Base-by-base conservation (phyloP, 139 green algal species). In the Eudorina sp. region DNA sequence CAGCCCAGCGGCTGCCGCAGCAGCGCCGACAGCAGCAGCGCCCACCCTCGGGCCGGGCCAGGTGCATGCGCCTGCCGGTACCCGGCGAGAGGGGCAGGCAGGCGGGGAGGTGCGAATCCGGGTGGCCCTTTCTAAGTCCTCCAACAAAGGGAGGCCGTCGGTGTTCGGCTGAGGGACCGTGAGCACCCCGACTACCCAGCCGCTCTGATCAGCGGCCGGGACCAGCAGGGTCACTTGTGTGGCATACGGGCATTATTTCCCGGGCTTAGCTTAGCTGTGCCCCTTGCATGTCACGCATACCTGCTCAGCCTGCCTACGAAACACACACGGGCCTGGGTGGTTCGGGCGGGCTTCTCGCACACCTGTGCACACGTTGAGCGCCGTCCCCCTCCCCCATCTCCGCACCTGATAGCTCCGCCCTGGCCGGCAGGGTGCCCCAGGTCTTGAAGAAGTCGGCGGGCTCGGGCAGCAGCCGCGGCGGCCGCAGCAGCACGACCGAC, bases 11-110 rank as follows among this genome's bases (percentile, higher is more conserved):
- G 88, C 68, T 83, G 75, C n/a, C 90, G 90, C 46, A 93, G 85
- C 68, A 96, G 90, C 1, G 89, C 87, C 8, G 89, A 92, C 80
- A 96, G 81, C 72, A 90, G 69, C 34, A 91, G 69, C 64, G 92
- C 86, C 29, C 90, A 84, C 34, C 94, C 94, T 88, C 40, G 86
- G 55, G 41, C 92, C 94, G 16, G 84, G 79, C 90, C 84, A 93
- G 23, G 89, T 86, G 53, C 84, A 91, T 31, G 87, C 75, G 7
- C 84, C 92, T 90, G 83, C 27, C 16, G 62, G 62, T 11, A 72
- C 21, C n/a, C 11, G 23, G 31, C 16, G 19, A 3, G 1, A 27
- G 36, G 16, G 25, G 14, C 4, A 76, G 34, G 25, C 16, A 25
- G 31, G n/a, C n/a, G 19, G 13, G 62, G 23, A 66, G 29, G 6